phyloP scores from a whole-genome alignment of 2,329 filamentous ascomycete genomes.

The Gnomoniopsis sp. region DNA sequence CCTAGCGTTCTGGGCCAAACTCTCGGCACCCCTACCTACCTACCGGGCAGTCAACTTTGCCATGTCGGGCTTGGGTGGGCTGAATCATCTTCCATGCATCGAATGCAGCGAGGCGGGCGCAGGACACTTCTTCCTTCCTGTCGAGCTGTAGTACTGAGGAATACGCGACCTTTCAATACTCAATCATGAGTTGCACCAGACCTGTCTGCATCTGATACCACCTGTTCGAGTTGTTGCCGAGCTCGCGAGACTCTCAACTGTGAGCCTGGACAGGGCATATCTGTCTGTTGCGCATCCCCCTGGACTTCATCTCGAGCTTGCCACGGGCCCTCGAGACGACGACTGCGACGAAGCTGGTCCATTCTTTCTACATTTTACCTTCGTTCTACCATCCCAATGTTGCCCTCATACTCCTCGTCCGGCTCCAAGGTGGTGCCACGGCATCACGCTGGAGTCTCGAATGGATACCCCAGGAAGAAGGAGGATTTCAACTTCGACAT shows the following conservation, averaged over 20 bases:
- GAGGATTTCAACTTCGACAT: constrained; percentile 67
- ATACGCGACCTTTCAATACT: constrained; percentile 2
- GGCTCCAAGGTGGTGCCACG: constrained; percentile 76
- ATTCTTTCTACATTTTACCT: not conserved
- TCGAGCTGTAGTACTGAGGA: constrained; percentile 4
- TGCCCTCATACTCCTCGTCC: constrained; percentile 56
- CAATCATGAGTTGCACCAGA: constrained; percentile 12
- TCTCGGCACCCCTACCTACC: not conserved
- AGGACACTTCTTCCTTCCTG: constrained; percentile 8
- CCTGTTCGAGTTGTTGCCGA: constrained; percentile 6
- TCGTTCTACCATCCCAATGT: constrained; percentile 38
- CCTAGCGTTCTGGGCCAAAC: not conserved
- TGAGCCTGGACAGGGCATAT: constrained; percentile 16
- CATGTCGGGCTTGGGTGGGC: not conserved
- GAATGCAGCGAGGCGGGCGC: constrained; percentile 8
- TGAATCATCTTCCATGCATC: constrained; percentile 12
- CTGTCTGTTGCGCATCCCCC: constrained; percentile 12
- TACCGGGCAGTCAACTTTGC: too few relatives aligned
- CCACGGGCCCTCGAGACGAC: constrained; percentile 16
- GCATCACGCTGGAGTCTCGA: constrained; percentile 71
- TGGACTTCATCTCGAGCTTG: constrained; percentile 6
- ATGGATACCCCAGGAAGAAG: constrained; percentile 75
- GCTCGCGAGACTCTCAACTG: constrained; percentile 1
- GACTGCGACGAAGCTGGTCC: constrained; percentile 10
- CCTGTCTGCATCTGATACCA: constrained; percentile 9